phyloP scores from a whole-genome alignment of 257 asterid genomes.

The Eucommia ulmoides region DNA sequence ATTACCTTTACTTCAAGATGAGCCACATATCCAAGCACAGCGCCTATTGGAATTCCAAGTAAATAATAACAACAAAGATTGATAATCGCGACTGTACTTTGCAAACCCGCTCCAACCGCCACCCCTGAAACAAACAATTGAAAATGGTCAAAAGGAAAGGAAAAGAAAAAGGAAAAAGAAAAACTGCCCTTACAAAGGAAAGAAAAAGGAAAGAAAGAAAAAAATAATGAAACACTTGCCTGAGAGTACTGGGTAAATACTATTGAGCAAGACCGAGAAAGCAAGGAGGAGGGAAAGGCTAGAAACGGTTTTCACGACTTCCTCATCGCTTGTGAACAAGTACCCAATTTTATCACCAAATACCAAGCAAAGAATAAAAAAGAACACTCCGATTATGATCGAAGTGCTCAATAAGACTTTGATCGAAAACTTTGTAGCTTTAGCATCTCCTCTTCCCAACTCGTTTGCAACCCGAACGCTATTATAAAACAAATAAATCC shows the following conservation, averaged over 20 bases:
- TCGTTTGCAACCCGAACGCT: slow-evolving; percentile 79
- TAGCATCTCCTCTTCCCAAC: slow-evolving; percentile 66
- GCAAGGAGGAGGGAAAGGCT: slow-evolving; percentile 52
- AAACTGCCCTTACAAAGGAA: neutral
- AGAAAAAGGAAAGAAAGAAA: neutral
- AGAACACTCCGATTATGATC: slow-evolving; percentile 24
- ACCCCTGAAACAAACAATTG: slow-evolving; percentile 34
- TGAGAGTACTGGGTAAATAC: slow-evolving; percentile 65
- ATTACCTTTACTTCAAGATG: slow-evolving; percentile 51
- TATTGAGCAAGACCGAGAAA: slow-evolving; percentile 45
- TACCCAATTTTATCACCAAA: slow-evolving; percentile 50
- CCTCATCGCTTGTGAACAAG: slow-evolving; percentile 35
- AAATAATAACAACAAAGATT: slow-evolving; percentile 56
- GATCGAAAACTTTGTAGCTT: slow-evolving; percentile 54
- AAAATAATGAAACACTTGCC: slow-evolving; percentile 18
- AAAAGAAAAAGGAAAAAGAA: neutral
- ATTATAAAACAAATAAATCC: slow-evolving; percentile 1
- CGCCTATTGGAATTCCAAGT: slow-evolving; percentile 60
- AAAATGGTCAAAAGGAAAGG: neutral
- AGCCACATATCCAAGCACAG: slow-evolving; percentile 51
- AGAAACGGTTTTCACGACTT: slow-evolving; percentile 32
- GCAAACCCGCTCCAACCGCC: slow-evolving; percentile 81
- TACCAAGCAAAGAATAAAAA: slow-evolving; percentile 33
- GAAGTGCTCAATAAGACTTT: slow-evolving; percentile 47
- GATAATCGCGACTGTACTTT: slow-evolving; percentile 53